Percentiles rank a stretch among this genome's conserved stretches.
Evolutionary conservation across 192 early-diverging fungal genomes (phyloP).

Genomic region (Coemansia sp.): DNA sequence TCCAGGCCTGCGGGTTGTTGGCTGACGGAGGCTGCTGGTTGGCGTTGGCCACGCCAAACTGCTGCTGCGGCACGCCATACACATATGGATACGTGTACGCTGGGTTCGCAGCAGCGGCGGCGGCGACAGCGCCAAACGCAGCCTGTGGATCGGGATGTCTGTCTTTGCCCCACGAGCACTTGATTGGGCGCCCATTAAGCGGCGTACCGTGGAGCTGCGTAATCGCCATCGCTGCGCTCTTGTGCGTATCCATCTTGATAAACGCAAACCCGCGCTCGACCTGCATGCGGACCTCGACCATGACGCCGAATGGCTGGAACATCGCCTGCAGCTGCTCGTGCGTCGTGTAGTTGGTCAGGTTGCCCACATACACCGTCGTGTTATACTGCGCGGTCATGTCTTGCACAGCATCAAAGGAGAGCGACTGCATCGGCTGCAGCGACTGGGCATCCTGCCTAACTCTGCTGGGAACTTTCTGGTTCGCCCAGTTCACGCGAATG

Average conservation of each 20-base stretch:
- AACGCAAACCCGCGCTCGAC: conserved; percentile 91
- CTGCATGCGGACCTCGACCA: conserved; percentile 80
- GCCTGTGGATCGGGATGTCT: conserved; percentile 58
- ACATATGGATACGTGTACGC: conserved; percentile 55
- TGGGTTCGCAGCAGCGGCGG: conserved; percentile 44
- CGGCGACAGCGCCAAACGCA: conserved; percentile 41
- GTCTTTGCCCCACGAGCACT: conserved; percentile 91
- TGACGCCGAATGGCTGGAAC: conserved; percentile 79
- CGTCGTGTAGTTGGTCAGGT: conserved; percentile 76
- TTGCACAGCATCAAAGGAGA: conserved; percentile 70
- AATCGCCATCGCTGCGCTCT: conserved; percentile 87
- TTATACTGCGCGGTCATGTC: conserved; percentile 78
- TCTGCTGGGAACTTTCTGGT: conserved; percentile 65
- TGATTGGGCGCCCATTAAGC: conserved; percentile 74
- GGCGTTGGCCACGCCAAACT: conserved; percentile 30
- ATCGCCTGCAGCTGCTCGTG: conserved; percentile 65
- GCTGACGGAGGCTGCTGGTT: conserved; percentile 18
- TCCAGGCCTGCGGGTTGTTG: conserved; percentile 42
- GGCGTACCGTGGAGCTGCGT: conserved; percentile 70
- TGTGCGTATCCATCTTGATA: conserved; percentile 89
- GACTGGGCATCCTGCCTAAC: conserved; percentile 14
- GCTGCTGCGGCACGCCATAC: conserved; percentile 52
- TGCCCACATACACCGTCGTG: conserved; percentile 89
- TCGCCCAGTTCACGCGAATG: conserved; percentile 94
- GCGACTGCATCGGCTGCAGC: conserved; percentile 32